Evolutionary conservation across 768 basidiomycete genomes (phyloP).

Genomic region (Plicaturopsis crispa): DNA sequence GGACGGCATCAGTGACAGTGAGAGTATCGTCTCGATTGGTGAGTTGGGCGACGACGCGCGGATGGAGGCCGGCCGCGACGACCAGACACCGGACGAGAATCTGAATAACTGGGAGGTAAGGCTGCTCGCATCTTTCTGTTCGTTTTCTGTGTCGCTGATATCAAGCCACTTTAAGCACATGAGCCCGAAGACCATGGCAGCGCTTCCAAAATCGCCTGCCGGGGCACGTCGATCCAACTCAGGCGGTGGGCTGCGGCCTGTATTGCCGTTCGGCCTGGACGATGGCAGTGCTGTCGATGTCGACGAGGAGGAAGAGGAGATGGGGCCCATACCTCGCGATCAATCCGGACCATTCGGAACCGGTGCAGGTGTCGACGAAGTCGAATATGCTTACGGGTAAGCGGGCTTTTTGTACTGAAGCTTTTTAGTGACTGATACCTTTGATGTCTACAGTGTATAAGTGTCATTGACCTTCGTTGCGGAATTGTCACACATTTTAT

Average conservation of each 20-base stretch:
- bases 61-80: conserved; percentile 59
- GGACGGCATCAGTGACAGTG: conserved; percentile 89
- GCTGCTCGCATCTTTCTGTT: conserved; percentile 4
- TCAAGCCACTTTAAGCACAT: conserved; percentile 80
- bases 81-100: conserved; percentile 64
- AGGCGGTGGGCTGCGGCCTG: conserved; percentile 77
- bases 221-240: conserved; percentile 77
- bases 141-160: too few relatives aligned
- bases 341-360: conserved; percentile 62
- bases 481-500: too few relatives aligned
- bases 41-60: conserved; percentile 79
- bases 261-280: conserved; percentile 70
- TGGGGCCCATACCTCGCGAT: conserved; percentile 74
- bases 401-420: too few relatives aligned
- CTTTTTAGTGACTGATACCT: too few relatives aligned
- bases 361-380: conserved; percentile 83
- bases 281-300: conserved; percentile 64
- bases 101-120: conserved; percentile 95
- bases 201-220: conserved; percentile 86
- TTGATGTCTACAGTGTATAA: too few relatives aligned
- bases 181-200: conserved; percentile 93
- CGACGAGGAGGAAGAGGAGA: conserved; percentile 70
- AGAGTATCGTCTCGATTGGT: conserved; percentile 86
- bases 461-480: too few relatives aligned
- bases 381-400: conserved; percentile 83